phyloP scores from a whole-genome alignment of 2,329 filamentous ascomycete genomes.

The Fusarium sp. region DNA sequence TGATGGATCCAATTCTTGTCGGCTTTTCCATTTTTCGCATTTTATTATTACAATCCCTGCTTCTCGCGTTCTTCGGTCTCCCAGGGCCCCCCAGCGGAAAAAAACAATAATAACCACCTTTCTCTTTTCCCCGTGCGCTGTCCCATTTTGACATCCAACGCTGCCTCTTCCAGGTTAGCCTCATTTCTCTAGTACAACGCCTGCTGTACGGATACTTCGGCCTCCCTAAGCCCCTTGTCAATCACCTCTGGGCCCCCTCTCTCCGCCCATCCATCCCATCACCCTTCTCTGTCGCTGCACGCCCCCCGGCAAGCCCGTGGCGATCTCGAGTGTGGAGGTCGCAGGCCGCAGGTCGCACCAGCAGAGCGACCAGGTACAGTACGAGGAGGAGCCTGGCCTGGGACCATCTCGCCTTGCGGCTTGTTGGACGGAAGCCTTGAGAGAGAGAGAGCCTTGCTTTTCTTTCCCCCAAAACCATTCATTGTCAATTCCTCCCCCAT shows the following conservation, averaged over 20 bases:
- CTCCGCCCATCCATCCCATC: conserved; percentile 12
- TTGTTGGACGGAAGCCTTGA: conserved; percentile 36
- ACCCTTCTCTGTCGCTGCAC: conserved; percentile 34
- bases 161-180: conserved; percentile 35
- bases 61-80: neutral
- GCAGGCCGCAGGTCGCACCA: conserved; percentile 38
- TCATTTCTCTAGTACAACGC: conserved; percentile 31
- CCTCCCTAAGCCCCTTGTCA: conserved; percentile 41
- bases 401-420: conserved; percentile 30
- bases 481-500: conserved; percentile 20
- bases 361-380: conserved; percentile 41
- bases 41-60: neutral
- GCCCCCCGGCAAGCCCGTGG: conserved; percentile 45
- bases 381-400: conserved; percentile 28
- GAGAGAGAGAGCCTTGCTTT: conserved; percentile 33
- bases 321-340: conserved; percentile 50
- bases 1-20: neutral
- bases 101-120: conserved; percentile 25
- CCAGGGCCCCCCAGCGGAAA: neutral
- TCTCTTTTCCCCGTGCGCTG: conserved; percentile 25
- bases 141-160: conserved; percentile 34
- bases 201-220: conserved; percentile 39
- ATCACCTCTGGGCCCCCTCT: conserved; percentile 25
- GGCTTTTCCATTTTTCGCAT: neutral
- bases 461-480: conserved; percentile 37